These are phyloP conservation scores for Begonia masoniana DNA, from an alignment of 306 rosid genomes.

Conservation along the genomic window DNA sequence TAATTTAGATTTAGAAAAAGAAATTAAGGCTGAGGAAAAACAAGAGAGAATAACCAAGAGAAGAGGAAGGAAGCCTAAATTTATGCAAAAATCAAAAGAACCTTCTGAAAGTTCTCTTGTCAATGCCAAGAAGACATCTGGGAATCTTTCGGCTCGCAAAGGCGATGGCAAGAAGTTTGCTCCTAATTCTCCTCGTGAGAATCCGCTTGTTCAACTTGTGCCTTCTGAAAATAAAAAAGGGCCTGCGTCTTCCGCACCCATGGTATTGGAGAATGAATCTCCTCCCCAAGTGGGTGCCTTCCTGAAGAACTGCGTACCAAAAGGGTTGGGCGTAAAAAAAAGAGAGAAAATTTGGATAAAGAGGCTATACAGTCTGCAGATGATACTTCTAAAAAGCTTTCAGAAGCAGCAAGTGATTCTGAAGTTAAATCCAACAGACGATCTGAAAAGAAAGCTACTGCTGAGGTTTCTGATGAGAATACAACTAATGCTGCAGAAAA, in stretches of 20 bases:
- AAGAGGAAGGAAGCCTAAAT: constrained; percentile 22
- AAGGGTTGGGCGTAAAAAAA: constrained; percentile 30
- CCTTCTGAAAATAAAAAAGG: constrained; percentile 33
- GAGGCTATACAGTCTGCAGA: constrained; percentile 23
- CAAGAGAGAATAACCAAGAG: constrained; percentile 23
- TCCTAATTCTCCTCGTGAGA: constrained; percentile 23
- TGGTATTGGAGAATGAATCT: constrained; percentile 38
- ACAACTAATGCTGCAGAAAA: constrained; percentile 21
- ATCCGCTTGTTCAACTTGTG: constrained; percentile 28
- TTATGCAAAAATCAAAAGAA: constrained; percentile 24
- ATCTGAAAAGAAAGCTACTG: constrained; percentile 28
- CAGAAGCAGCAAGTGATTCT: constrained; percentile 47
- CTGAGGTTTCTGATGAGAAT: constrained; percentile 29
- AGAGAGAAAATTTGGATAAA: constrained; percentile 28
- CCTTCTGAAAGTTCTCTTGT: constrained; percentile 22
- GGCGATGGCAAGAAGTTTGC: constrained; percentile 23
- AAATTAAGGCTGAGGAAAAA: constrained; percentile 12
- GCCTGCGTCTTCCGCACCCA: constrained; percentile 31
- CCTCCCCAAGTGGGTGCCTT: constrained; percentile 36
- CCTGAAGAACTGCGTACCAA: constrained; percentile 27
- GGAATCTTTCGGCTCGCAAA: constrained; percentile 23
- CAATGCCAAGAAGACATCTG: constrained; percentile 24
- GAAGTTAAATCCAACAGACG: constrained; percentile 35
- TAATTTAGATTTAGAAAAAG: constrained; percentile 19
- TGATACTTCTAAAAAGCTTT: constrained; percentile 29